Evolutionary conservation across 2,329 filamentous ascomycete species (phyloP), one percentile per base, ranked within the genome.

Genomic region (Xylogone sp.): DNA sequence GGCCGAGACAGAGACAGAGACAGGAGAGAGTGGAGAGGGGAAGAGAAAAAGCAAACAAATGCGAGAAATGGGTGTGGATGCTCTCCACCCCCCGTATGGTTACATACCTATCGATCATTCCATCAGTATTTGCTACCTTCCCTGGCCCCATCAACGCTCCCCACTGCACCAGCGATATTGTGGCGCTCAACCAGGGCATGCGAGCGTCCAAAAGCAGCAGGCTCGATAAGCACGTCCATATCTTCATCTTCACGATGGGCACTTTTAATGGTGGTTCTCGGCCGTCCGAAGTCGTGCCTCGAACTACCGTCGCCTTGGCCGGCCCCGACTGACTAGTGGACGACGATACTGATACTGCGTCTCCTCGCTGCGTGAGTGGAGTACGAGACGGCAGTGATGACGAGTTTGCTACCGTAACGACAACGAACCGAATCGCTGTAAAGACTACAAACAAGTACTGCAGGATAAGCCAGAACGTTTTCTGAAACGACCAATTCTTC

Each of bases 111-210:
- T 97, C 93, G 71, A 97, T 75, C 68, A 84, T 78, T 57, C 90
- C 86, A 69, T 95, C 81, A 22, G 87, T 82, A 63, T 81, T 79
- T 66, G 88, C 90, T 58, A 96, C 70, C 71, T 73, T 81, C 63
- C 90, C 88, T 58, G 89, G 89, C 21, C 91, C 90, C 63, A 77
- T 75, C 64, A 93, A 71, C 63, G 84, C 78, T 59, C 83, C 77
- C 76, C 88, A 86, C 71, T 94, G 90, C 59, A 87, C 68, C 69
- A 96, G 80, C 52, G 88, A 87, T 54, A 94, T 68, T 60, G 82
- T 74, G 65, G 90, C 90, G 65, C 78, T 79, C 51, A 96, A 79
- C 93, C 93, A 97, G 57, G 93, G 93, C 90, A 96, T 96, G 69
- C 90, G 88, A 58, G 75, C 70, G 59, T 86, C 78, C 65, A 96